Conservation (phyloP, 257 asterid species). For the Nicotiana tabacum region DNA sequence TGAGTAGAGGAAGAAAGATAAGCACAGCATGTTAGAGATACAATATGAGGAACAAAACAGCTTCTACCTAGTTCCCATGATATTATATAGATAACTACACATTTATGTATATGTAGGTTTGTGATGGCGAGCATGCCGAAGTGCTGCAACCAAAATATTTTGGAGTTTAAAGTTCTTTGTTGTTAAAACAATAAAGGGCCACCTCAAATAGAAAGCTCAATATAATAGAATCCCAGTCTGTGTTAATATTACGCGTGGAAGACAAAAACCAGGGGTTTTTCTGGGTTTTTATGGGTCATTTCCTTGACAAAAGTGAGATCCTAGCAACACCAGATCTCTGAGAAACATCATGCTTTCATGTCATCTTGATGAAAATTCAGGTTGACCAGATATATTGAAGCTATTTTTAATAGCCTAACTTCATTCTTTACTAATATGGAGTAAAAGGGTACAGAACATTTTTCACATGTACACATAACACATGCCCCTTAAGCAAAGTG, state of each 20-base stretch:
- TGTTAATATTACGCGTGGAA: neutral
- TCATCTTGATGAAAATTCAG: neutral
- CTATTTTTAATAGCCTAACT: neutral
- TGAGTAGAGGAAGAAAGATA: neutral
- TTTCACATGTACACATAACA: neutral
- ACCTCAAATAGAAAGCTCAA: neutral
- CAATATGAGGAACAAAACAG: neutral
- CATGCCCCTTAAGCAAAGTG: slow-evolving; percentile 2
- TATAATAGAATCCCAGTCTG: neutral
- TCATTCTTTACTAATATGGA: neutral
- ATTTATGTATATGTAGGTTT: neutral
- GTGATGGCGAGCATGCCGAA: neutral
- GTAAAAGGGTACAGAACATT: neutral
- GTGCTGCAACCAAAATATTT: neutral
- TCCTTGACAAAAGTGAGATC: neutral
- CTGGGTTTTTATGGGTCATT: neutral
- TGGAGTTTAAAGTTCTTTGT: neutral
- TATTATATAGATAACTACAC: neutral
- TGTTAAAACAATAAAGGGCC: neutral
- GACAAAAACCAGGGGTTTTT: neutral
- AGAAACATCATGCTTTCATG: neutral
- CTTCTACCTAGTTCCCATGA: neutral
- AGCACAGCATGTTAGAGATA: neutral
- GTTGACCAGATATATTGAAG: neutral
- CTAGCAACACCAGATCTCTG: neutral